A percentile compares a stretch with the other conserved stretches of the same genome.
Conservation (phyloP, 345 rosid genomes). For the Eucalyptus decipiens region DNA sequence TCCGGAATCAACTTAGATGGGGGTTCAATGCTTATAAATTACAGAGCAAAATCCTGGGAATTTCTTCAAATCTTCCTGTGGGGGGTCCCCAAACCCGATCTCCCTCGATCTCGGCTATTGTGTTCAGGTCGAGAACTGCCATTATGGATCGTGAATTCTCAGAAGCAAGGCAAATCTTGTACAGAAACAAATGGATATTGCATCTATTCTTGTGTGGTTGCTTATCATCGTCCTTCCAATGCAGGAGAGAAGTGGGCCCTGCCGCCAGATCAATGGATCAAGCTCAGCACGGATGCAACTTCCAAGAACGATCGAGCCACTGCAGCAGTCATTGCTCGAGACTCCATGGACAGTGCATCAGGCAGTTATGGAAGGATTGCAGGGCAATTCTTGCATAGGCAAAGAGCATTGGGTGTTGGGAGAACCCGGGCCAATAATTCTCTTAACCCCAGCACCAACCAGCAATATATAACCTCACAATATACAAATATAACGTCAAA, state of each 20-base stretch:
- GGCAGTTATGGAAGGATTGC: background rate
- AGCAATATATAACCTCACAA: no score
- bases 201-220: background rate
- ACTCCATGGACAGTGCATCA: background rate
- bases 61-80: background rate
- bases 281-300: background rate
- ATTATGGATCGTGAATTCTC: background rate
- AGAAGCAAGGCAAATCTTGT: background rate
- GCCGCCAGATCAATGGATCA: background rate
- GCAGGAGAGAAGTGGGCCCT: background rate
- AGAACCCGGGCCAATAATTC: no score
- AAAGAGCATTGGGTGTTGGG: no score
- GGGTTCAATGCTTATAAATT: background rate
- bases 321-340: background rate
- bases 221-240: background rate
- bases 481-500: rapidly evolving
- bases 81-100: background rate
- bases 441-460: no score
- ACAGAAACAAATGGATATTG: background rate
- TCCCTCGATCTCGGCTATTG: background rate
- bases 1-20: background rate
- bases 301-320: background rate
- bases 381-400: background rate
- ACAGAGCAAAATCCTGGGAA: background rate
- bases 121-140: background rate